phyloP scores from a whole-genome alignment of 2,329 filamentous ascomycete genomes.

The Sarocladiaceae sp. region DNA sequence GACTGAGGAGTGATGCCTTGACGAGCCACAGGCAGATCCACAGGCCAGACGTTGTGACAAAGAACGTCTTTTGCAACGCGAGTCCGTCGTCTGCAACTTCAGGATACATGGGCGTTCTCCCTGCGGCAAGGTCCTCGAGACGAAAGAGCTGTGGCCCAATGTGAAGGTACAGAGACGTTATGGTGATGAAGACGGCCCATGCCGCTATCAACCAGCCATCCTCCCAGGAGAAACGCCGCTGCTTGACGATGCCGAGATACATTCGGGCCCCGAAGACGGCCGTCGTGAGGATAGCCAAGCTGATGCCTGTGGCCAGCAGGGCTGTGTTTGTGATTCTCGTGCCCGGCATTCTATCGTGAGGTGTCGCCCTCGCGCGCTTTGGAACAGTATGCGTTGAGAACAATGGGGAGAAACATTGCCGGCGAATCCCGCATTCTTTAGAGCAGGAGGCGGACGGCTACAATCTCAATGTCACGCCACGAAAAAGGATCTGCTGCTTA shows the following conservation, averaged over 20 bases:
- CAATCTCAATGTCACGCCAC: too few relatives aligned
- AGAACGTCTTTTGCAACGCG: conserved; percentile 12
- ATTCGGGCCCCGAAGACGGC: conserved; percentile 9
- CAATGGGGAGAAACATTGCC: background rate
- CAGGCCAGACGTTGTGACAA: conserved; percentile 12
- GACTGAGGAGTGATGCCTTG: conserved; percentile 12
- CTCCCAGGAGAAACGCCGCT: conserved; percentile 11
- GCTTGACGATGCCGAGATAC: conserved; percentile 10
- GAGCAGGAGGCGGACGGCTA: too few relatives aligned
- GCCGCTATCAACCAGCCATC: conserved; percentile 12
- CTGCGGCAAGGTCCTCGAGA: conserved; percentile 10
- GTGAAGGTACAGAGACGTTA: conserved; percentile 12
- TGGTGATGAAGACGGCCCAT: conserved; percentile 12
- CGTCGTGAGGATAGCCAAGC: conserved; percentile 10
- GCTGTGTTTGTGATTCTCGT: conserved; percentile 7
- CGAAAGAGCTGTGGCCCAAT: conserved; percentile 12
- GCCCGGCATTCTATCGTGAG: background rate
- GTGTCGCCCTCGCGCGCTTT: background rate
- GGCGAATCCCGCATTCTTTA: too few relatives aligned
- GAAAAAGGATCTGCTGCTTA: too few relatives aligned
- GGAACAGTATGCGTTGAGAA: background rate
- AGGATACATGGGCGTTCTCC: conserved; percentile 9
- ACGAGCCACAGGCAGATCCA: conserved; percentile 14
- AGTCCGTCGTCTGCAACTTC: conserved; percentile 8
- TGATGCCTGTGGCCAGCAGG: conserved; percentile 12